phyloP scores from a whole-genome alignment of 2,329 filamentous ascomycete genomes.

The Cryoendolithus antarcticus region DNA sequence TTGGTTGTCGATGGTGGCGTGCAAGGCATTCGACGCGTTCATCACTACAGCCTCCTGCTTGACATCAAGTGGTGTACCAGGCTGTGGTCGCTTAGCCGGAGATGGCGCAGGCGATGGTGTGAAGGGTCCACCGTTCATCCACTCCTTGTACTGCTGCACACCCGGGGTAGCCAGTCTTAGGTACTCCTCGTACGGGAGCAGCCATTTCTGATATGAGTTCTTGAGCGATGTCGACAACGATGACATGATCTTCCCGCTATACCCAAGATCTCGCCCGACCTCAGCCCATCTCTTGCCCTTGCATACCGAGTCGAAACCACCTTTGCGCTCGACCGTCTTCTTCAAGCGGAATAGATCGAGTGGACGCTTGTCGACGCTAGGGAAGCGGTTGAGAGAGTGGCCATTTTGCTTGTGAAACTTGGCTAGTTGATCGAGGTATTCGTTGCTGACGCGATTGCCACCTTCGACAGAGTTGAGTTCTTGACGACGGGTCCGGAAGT shows the following conservation, averaged over 20 bases:
- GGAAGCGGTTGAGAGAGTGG: slow-evolving; percentile 82
- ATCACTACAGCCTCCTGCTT: slow-evolving; percentile 53
- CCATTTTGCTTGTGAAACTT: slow-evolving; percentile 98
- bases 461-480: slow-evolving; percentile 97
- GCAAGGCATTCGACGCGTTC: slow-evolving; percentile 43
- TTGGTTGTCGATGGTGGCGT: slow-evolving; percentile 38
- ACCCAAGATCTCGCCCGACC: slow-evolving; percentile 89
- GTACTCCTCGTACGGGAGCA: slow-evolving; percentile 94
- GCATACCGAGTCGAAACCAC: slow-evolving; percentile 92
- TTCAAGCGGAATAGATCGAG: slow-evolving; percentile 92
- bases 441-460: slow-evolving; percentile 88
- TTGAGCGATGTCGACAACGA: slow-evolving; percentile 94
- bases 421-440: slow-evolving; percentile 84
- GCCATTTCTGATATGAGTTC: slow-evolving; percentile 95
- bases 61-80: slow-evolving; percentile 36
- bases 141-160: slow-evolving; percentile 89
- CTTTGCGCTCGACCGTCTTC: slow-evolving; percentile 87
- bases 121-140: slow-evolving; percentile 82
- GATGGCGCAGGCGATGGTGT: slow-evolving; percentile 66
- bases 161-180: slow-evolving; percentile 80
- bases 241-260: slow-evolving; percentile 99
- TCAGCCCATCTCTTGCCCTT: slow-evolving; percentile 99
- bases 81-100: slow-evolving; percentile 50
- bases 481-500: slow-evolving; percentile 91
- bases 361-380: slow-evolving; percentile 94